Evolutionary conservation across 176 grass and related monocot species (phyloP).

Genomic region (Bothriochloa decipiens): DNA sequence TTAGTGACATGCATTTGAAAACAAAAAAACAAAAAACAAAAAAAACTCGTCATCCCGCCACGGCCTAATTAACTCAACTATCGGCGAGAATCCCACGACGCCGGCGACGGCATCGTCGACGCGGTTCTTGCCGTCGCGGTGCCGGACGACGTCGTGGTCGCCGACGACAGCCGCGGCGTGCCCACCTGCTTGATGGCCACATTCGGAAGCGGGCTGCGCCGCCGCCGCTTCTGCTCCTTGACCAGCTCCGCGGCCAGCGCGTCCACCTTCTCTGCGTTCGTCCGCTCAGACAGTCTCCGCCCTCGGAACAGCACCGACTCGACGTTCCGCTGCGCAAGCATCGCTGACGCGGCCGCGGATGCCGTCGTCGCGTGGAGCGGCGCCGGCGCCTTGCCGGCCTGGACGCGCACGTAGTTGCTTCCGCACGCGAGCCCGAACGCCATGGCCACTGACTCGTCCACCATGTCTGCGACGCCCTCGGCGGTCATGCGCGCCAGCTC

Average conservation of each 20-base stretch:
- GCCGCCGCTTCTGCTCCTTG: slow-evolving; percentile 65
- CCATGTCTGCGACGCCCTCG: slow-evolving; percentile 49
- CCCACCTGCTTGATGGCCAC: slow-evolving; percentile 60
- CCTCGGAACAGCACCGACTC: slow-evolving; percentile 70
- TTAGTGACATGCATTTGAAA: too few relatives aligned
- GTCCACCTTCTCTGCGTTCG: slow-evolving; percentile 67
- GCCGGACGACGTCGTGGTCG: slow-evolving; percentile 44
- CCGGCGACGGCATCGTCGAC: slow-evolving; percentile 53
- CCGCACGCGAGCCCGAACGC: slow-evolving; percentile 52
- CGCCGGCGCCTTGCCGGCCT: slow-evolving; percentile 19
- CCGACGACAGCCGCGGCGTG: slow-evolving; percentile 61
- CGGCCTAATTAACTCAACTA: too few relatives aligned
- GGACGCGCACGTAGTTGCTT: slow-evolving; percentile 60
- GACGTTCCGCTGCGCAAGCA: slow-evolving; percentile 64
- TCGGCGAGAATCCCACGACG: too few relatives aligned
- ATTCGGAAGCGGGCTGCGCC: slow-evolving; percentile 53
- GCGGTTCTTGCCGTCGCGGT: slow-evolving; percentile 32
- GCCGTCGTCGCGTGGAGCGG: not conserved
- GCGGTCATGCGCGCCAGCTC: slow-evolving; percentile 49
- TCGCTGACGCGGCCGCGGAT: not conserved
- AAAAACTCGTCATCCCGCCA: too few relatives aligned
- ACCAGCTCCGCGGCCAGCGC: slow-evolving; percentile 54
- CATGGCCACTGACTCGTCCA: slow-evolving; percentile 71
- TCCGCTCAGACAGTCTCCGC: slow-evolving; percentile 52
- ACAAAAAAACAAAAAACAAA: too few relatives aligned